A percentile compares a stretch with the other conserved stretches of the same genome.
These are phyloP conservation scores for Loxodes magnus DNA, from an alignment of 73 alveolate species.

Conservation along the genomic window DNA sequence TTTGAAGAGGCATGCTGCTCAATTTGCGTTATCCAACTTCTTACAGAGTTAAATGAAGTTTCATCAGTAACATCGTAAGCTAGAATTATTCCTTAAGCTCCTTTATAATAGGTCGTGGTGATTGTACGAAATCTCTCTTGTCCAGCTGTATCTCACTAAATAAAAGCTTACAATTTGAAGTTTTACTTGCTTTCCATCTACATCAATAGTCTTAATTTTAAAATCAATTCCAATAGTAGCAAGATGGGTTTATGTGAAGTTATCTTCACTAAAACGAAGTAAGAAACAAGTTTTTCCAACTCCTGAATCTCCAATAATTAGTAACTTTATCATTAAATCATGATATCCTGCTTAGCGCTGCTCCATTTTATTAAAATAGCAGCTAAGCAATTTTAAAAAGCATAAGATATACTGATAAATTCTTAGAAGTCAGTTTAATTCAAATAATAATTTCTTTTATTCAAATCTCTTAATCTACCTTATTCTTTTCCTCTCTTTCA, in stretches of 20 bases:
- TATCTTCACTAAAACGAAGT: constrained; percentile 43
- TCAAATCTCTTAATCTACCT: too few species aligned
- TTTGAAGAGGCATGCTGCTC: constrained; percentile 30
- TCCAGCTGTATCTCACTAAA: constrained; percentile 67
- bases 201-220: constrained; percentile 34
- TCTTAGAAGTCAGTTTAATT: too few species aligned
- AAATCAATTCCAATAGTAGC: constrained; percentile 58
- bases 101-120: constrained; percentile 39
- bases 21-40: constrained; percentile 28
- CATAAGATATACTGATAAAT: too few species aligned
- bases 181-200: constrained; percentile 38
- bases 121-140: constrained; percentile 34
- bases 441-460: too few species aligned
- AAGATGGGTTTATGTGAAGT: constrained; percentile 35
- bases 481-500: too few species aligned
- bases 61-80: constrained; percentile 44
- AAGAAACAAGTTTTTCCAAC: constrained; percentile 59
- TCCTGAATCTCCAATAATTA: constrained; percentile 51
- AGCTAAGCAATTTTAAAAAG: too few species aligned
- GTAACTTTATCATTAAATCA: constrained; percentile 27
- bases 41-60: constrained; percentile 17
- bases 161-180: too few species aligned
- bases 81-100: constrained; percentile 36
- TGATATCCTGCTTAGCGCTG: too few species aligned
- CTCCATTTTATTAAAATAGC: too few species aligned